Base-by-base conservation (phyloP, 2,329 filamentous ascomycete species). In the Cryoendolithus antarcticus region DNA sequence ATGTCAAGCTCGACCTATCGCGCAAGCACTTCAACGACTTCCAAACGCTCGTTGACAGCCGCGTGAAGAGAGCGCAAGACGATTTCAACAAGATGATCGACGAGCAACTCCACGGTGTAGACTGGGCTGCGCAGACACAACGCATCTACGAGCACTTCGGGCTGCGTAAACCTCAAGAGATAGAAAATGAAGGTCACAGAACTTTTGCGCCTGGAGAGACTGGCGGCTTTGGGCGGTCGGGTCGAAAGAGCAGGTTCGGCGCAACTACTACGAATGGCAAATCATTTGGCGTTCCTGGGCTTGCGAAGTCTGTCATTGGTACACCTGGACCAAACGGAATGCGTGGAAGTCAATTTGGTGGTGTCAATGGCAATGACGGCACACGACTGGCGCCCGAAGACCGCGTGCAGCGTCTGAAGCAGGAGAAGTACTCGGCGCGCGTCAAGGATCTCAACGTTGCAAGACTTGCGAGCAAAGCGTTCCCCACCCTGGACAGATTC, bases 81-180 rank as follows among this genome's bases (percentile, higher is more conserved):
- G 91, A 96, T 56, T 96, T 98, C 58, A 88, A 98, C 58, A 74
- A 76, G 44, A 96, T 94, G 59, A 70, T 98, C 40, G 88, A 96
- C 58, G 88, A 95, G 53, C 93, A 93, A 56, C 79, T 96, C 36
- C 85, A 86, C 24, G 55, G 49, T 13, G 80, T 93, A 67, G 86
- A 96, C 59, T 96, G 91, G 88, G 88, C 95, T 51, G 80, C 82
- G 10, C 89, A 96, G 64, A 80, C 89, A 46, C 85, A 83, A 61
- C 80, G 80, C 48, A 94, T 98, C 47, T 96, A 95, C 62, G 80
- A 94, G 54, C 91, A 98, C 62, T 96, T 98, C 60, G 91, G 91
- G 9, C 81, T 98, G 10, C 70, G 66, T 32, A 66, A 62, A 46
- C 65, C 58, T 12, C 48, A 52, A 46, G 59, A 54, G 35, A 12